These are phyloP conservation scores for Nyssa sinensis DNA, from an alignment of 148 eudicot genomes.

Conservation along the genomic window DNA sequence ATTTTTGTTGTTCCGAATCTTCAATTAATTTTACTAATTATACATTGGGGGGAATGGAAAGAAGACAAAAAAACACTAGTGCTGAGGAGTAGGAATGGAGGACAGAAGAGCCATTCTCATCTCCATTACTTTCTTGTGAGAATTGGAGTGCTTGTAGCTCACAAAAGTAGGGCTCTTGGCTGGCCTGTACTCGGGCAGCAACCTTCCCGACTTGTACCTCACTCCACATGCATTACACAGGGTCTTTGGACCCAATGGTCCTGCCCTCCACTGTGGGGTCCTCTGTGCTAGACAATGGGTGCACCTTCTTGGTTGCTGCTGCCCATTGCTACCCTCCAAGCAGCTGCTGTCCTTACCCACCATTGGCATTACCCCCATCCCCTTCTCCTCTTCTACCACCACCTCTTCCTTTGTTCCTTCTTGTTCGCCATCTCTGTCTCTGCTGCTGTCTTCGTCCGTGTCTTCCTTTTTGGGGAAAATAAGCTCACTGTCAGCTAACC, in stretches of 20 bases:
- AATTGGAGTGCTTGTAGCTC: slow-evolving; percentile 44
- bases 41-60: too few relatives aligned
- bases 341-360: too few relatives aligned
- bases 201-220: slow-evolving; percentile 48
- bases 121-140: slow-evolving; percentile 42
- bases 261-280: slow-evolving; percentile 61
- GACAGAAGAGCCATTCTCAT: slow-evolving; percentile 28
- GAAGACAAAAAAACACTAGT: too few relatives aligned
- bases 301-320: slow-evolving; percentile 36
- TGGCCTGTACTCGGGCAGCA: slow-evolving; percentile 56
- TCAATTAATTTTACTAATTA: too few relatives aligned
- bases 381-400: too few relatives aligned
- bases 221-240: slow-evolving; percentile 64
- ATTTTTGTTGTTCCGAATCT: too few relatives aligned
- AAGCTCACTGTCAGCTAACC: slow-evolving; percentile 51
- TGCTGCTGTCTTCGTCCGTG: too few relatives aligned
- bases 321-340: not conserved
- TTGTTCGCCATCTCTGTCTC: too few relatives aligned
- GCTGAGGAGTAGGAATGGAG: too few relatives aligned
- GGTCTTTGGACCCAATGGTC: slow-evolving; percentile 54
- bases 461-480: slow-evolving; percentile 29
- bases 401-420: slow-evolving; percentile 9
- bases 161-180: slow-evolving; percentile 61
- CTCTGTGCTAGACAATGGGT: slow-evolving; percentile 43
- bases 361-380: not conserved